Conservation (phyloP, 2,329 filamentous ascomycete genomes). For the Claviceps citrina region DNA sequence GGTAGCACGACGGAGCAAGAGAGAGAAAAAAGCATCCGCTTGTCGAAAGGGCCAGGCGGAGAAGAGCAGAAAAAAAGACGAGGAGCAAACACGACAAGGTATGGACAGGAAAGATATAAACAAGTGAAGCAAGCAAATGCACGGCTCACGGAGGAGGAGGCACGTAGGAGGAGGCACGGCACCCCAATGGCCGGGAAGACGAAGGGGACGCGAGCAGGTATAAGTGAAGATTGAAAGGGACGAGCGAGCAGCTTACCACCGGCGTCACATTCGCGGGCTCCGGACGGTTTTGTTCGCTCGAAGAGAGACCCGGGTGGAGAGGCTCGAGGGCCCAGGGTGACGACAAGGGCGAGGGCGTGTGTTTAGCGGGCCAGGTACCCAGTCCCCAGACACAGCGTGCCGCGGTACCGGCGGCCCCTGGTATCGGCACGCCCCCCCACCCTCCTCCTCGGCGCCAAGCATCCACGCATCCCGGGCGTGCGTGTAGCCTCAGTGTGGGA, state of each 20-base stretch:
- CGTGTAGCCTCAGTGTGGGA: no score
- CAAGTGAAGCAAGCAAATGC: background rate
- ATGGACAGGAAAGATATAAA: background rate
- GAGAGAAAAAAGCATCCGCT: background rate
- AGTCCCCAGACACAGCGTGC: background rate
- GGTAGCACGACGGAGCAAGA: conserved; percentile 1
- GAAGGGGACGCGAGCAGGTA: background rate
- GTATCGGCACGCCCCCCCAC: background rate
- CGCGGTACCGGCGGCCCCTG: background rate
- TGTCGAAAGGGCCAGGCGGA: background rate
- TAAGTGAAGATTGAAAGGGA: no score
- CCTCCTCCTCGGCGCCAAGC: background rate
- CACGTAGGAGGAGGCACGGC: no score
- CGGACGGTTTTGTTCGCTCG: background rate
- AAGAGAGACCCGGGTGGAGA: background rate
- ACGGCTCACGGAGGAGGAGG: conserved; percentile 1
- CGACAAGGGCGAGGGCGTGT: background rate
- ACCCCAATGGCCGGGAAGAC: background rate
- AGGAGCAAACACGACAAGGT: background rate
- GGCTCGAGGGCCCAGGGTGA: background rate
- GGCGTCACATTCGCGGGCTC: background rate
- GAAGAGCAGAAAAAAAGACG: background rate
- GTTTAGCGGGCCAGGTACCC: background rate
- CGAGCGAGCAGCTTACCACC: background rate
- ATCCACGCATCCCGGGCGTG: no score